Evolutionary conservation across 2,329 filamentous ascomycete genomes (phyloP), one percentile per base, ranked within the genome.

Genomic region (Fusarium nygamai): DNA sequence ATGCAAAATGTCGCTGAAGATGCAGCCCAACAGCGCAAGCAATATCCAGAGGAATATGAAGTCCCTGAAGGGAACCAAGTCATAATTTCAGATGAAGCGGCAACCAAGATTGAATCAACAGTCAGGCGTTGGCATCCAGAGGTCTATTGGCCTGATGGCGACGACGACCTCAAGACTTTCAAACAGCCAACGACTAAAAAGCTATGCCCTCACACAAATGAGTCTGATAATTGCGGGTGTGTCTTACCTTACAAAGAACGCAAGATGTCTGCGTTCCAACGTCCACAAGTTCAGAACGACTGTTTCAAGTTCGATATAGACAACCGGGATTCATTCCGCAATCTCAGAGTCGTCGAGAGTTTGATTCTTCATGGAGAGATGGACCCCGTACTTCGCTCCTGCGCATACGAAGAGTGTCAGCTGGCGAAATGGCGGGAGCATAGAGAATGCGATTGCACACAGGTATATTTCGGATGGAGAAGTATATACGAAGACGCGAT

Each of bases 321-420:
- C 29, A 72, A 69, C n/a, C 17, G 13, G 6, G n/a, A 47, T 11
- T 22, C 46, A 22, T 72, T 47, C 1, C 36, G 24, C 12, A 72
- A 72, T 17, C 39, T 72, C 3, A 29, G 72, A 5, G 46, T 72
- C 1, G 13, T 69, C 34, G 68, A 60, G 24, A 60, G 43, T 5
- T 34, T 72, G 2, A 31, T 72, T 2, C 47, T 72, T 0, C 16
- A 64, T 16, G 57, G 58, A 7, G 69, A 68, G 11, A 60, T 72
- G 68, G 69, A 64, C 1, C 22, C 69, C 1, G 10, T 72, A 22
- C 43, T 72, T 4, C 46, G 34, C 0, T 19, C 60, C 1, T 72
- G 69, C 8, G 33, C 63, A 2, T 39, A 47, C 3, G 6, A 34
- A 14, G 20, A 12, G 6, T 48, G 14, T 19, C 8, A 27, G 8